phyloP scores from a whole-genome alignment of 108 stramenopile genomes.

The Cyclotella sp. region DNA sequence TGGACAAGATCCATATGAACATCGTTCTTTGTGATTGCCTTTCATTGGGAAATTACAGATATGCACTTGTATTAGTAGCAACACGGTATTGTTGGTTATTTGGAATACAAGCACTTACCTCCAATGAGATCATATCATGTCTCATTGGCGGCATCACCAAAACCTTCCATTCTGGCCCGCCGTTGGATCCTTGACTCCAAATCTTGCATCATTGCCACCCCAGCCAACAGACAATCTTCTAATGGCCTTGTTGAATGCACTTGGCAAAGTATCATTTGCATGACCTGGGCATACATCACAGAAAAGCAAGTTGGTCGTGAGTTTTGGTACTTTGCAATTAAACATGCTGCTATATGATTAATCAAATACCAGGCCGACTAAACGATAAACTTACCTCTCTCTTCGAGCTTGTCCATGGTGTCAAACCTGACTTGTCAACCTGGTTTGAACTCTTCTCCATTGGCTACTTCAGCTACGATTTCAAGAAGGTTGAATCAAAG shows the following conservation, averaged over 20 bases:
- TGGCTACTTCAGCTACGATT: not conserved
- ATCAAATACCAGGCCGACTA: not conserved
- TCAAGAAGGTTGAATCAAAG: not conserved
- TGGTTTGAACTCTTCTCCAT: slow-evolving; percentile 4
- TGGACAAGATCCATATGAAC: slow-evolving; percentile 5
- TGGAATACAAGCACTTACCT: slow-evolving; percentile 10
- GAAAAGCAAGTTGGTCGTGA: slow-evolving; percentile 14
- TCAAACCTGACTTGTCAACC: not conserved
- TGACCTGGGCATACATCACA: not conserved
- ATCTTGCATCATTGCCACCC: not conserved
- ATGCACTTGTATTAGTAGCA: slow-evolving; percentile 1
- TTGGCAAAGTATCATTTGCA: not conserved
- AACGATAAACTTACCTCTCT: not conserved
- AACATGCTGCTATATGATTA: not conserved
- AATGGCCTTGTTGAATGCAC: not conserved
- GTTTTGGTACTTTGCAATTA: not conserved
- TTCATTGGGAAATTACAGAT: not conserved
- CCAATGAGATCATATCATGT: not conserved
- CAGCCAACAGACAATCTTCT: not conserved
- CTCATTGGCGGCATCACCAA: not conserved
- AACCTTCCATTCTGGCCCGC: not conserved
- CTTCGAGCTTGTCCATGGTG: not conserved
- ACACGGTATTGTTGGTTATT: slow-evolving; percentile 7
- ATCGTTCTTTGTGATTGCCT: slow-evolving; percentile 5
- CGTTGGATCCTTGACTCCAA: not conserved